A percentile compares a stretch with the other conserved stretches of the same genome.
Evolutionary conservation across 805 yeast genomes (phyloP).

Genomic region (Lachancea thermotolerans): DNA sequence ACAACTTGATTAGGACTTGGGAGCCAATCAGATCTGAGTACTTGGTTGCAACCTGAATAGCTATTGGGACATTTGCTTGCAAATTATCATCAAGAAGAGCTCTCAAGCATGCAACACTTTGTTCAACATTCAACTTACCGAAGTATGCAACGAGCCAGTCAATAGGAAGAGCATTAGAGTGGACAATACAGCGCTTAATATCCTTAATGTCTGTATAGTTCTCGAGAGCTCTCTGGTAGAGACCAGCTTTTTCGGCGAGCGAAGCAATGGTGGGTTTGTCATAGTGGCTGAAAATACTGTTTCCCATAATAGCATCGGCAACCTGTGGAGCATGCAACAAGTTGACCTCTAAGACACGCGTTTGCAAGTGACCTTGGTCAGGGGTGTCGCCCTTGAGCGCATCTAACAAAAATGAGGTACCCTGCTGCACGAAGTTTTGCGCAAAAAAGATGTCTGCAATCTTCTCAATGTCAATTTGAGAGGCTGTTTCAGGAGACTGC

Average conservation of each 20-base stretch:
- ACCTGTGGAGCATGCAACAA: constrained; percentile 97
- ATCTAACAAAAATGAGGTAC: constrained; percentile 93
- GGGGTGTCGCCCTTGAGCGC: constrained; percentile 92
- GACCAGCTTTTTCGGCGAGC: constrained; percentile 92
- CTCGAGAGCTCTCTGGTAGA: constrained; percentile 92
- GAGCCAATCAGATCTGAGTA: constrained; percentile 92
- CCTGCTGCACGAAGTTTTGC: constrained; percentile 93
- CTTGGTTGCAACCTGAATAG: constrained; percentile 93
- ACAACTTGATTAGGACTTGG: constrained; percentile 72
- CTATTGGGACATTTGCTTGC: constrained; percentile 85
- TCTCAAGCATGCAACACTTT: constrained; percentile 77
- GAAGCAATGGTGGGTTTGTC: constrained; percentile 90
- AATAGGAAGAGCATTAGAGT: constrained; percentile 74
- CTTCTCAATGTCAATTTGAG: constrained; percentile 69
- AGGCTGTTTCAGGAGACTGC: constrained; percentile 51
- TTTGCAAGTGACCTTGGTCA: constrained; percentile 92
- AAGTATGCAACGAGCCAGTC: constrained; percentile 93
- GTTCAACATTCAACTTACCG: constrained; percentile 91
- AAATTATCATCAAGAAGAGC: constrained; percentile 76
- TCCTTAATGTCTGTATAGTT: constrained; percentile 92
- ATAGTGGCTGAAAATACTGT: constrained; percentile 90
- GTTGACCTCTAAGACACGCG: constrained; percentile 87
- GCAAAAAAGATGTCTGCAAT: constrained; percentile 91
- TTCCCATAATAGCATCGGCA: constrained; percentile 96
- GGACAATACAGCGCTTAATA: constrained; percentile 89